Conservation (phyloP, 2,329 filamentous ascomycete species). For the Fusarium floridanum region DNA sequence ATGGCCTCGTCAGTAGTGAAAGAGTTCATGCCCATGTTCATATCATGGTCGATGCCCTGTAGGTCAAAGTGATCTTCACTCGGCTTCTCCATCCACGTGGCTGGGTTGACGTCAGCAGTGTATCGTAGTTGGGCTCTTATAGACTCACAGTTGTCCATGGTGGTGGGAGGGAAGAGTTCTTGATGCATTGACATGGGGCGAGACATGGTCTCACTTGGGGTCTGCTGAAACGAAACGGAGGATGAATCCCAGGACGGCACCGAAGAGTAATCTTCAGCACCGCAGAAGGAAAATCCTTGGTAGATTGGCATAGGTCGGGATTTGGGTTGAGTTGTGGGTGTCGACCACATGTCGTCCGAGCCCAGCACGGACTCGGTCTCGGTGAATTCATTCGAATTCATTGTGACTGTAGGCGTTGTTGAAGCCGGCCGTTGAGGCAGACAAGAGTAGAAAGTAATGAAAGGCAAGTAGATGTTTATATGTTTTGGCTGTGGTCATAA, state of each 20-base stretch:
- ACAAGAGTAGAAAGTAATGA: conserved; percentile 59
- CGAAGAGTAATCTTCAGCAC: conserved; percentile 65
- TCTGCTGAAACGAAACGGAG: conserved; percentile 64
- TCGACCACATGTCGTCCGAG: conserved; percentile 66
- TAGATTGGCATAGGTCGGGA: conserved; percentile 71
- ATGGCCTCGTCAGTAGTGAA: conserved; percentile 74
- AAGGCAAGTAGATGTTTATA: conserved; percentile 61
- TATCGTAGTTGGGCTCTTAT: not conserved
- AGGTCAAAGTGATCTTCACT: conserved; percentile 70
- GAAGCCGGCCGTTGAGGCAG: conserved; percentile 61
- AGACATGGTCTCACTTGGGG: conserved; percentile 64
- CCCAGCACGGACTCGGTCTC: conserved; percentile 62
- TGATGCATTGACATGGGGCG: conserved; percentile 70
- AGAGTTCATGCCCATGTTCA: conserved; percentile 70
- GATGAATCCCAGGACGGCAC: conserved; percentile 71
- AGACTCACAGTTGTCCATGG: conserved; percentile 62
- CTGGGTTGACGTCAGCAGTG: conserved; percentile 40
- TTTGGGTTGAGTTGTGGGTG: conserved; percentile 65
- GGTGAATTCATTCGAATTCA: conserved; percentile 65
- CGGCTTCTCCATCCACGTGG: conserved; percentile 65
- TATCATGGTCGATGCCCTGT: conserved; percentile 67
- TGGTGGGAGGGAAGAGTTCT: conserved; percentile 66
- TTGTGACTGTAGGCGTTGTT: conserved; percentile 56
- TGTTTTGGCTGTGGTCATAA: conserved; percentile 37
- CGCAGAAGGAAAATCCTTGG: conserved; percentile 71